These are phyloP conservation scores for Dendrothele bispora DNA, from an alignment of 768 basidiomycete genomes.

Conservation along the genomic window DNA sequence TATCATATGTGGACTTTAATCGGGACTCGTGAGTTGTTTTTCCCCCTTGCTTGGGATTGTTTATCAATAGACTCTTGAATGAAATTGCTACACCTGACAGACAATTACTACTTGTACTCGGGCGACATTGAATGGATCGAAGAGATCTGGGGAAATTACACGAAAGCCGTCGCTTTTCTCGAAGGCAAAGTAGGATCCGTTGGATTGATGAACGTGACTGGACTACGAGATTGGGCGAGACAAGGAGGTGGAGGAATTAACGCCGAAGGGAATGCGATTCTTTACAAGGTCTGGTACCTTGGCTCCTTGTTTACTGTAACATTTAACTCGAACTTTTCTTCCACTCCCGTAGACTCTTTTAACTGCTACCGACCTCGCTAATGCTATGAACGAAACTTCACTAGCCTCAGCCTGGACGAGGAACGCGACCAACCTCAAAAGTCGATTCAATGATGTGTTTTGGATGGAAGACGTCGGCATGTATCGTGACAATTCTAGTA, in stretches of 20 bases:
- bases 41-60: not conserved
- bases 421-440: conserved; percentile 40
- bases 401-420: conserved; percentile 25
- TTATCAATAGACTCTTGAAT: not conserved
- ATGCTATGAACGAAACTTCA: conserved; percentile 20
- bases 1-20: conserved; percentile 64
- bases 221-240: conserved; percentile 57
- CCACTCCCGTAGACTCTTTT: conserved; percentile 26
- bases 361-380: conserved; percentile 36
- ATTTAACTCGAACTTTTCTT: not conserved
- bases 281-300: conserved; percentile 39
- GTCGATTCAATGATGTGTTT: conserved; percentile 38
- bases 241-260: conserved; percentile 56
- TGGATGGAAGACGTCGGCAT: conserved; percentile 44
- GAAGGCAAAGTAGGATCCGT: conserved; percentile 49
- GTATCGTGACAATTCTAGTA: conserved; percentile 46
- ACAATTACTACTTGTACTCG: conserved; percentile 58
- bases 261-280: conserved; percentile 54
- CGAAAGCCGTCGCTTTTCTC: conserved; percentile 54
- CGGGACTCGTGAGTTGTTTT: conserved; percentile 40
- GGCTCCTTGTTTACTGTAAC: not conserved
- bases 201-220: conserved; percentile 56
- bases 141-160: conserved; percentile 54
- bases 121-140: conserved; percentile 54
- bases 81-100: conserved; percentile 21